Conservation (phyloP, 148 eudicot genomes). For the Nepenthes gracilis region DNA sequence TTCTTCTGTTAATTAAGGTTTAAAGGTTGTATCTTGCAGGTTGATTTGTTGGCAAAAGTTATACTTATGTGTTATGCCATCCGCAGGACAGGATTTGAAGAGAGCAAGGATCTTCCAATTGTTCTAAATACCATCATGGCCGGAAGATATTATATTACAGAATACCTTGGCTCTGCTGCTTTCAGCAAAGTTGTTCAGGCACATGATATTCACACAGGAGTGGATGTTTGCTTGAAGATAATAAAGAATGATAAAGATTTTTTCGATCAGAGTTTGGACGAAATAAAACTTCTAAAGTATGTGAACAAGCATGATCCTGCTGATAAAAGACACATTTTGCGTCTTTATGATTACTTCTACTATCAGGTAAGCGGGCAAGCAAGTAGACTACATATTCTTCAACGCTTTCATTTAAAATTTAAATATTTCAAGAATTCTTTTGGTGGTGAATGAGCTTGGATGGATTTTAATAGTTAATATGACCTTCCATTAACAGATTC, state of each 20-base stretch:
- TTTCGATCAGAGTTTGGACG: slow-evolving; percentile 97
- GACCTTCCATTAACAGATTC: too few species aligned
- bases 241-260: slow-evolving; percentile 95
- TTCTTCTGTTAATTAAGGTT: too few species aligned
- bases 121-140: slow-evolving; percentile 63
- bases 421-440: too few species aligned
- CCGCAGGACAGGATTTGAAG: slow-evolving; percentile 94
- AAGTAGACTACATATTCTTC: not conserved
- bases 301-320: slow-evolving; percentile 94
- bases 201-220: slow-evolving; percentile 67
- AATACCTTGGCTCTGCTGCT: slow-evolving; percentile 95
- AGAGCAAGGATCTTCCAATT: slow-evolving; percentile 75
- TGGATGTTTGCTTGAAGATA: slow-evolving; percentile 92
- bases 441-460: too few species aligned
- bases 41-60: slow-evolving; percentile 9
- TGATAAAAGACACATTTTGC: slow-evolving; percentile 72
- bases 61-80: slow-evolving; percentile 16
- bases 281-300: slow-evolving; percentile 86
- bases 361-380: slow-evolving; percentile 41
- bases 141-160: slow-evolving; percentile 68
- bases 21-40: slow-evolving; percentile 5
- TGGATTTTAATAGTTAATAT: too few species aligned
- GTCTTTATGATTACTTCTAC: slow-evolving; percentile 94
- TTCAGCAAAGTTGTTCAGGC: slow-evolving; percentile 97
- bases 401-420: not conserved